Evolutionary conservation across 371 early-diverging fungal species (phyloP), one percentile per base, ranked within the genome.

Genomic region (Saksenaea oblongispora): DNA sequence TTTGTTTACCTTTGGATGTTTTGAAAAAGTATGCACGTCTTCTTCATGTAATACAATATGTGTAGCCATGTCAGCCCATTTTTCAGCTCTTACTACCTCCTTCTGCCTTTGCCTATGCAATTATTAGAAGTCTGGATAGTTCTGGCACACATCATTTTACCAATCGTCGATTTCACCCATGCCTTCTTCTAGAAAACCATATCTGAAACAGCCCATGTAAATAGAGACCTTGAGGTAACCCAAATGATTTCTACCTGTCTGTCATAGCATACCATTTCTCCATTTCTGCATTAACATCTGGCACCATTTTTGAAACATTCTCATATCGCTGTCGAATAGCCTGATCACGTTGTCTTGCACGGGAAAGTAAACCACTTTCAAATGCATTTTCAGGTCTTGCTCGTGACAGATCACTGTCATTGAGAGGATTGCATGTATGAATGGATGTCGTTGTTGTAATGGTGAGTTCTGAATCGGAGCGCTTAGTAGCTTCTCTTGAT

Each of bases 31-130:
- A 60, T 84, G 77, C 13, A 77, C 71, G 22, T 71, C 78, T 42
- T 75, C 73, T 15, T 64, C 72, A 9, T 75, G 63, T 1, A 79
- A 58, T 9, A 66, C 68, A 14, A 61, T 69, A 8, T 63, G 64
- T 31, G 62, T 71, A 5, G 85, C 81, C 87, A 87, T 87, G 15
- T 58, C 59, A n/a, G 83, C 76, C 87, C 87, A 87, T 64, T 87
- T 87, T 39, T 67, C 67, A 35, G 78, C 63, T 26, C 83, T 64
- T 41, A 75, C 74, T 9, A 73, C 74, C 67, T 82, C 83, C 51
- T 74, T 74, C 47, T 61, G 59, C 37, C 65, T 73, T 8, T 53
- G 39, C 58, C 75, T 72, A 65, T 17, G 42, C 57, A 58, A 22
- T 35, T 27, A 31, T 55, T 18, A 47, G 24, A n/a, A 10, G 9